phyloP scores from a whole-genome alignment of 352 stramenopile species.

The Pythium insidiosum region DNA sequence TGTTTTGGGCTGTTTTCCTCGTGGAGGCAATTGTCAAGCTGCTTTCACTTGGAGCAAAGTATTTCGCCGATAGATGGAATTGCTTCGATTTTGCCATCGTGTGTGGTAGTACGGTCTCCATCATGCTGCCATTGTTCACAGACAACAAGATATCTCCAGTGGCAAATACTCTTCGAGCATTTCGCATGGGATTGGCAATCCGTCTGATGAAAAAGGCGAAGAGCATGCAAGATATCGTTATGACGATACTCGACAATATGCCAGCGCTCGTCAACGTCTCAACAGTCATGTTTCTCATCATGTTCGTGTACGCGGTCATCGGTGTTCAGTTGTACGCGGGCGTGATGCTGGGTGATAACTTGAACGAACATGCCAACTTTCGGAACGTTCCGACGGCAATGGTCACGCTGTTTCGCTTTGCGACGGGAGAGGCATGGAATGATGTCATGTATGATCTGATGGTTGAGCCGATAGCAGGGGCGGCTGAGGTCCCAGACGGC shows the following conservation, averaged over 20 bases:
- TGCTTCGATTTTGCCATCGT: conserved; percentile 62
- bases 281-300: conserved; percentile 54
- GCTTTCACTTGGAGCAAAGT: conserved; percentile 41
- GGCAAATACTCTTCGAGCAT: conserved; percentile 44
- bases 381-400: conserved; percentile 37
- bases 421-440: conserved; percentile 71
- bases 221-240: conserved; percentile 55
- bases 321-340: conserved; percentile 67
- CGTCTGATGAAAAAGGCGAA: conserved; percentile 39
- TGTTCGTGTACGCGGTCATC: conserved; percentile 76
- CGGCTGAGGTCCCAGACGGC: conserved; percentile 18
- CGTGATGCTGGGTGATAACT: conserved; percentile 35
- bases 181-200: conserved; percentile 51
- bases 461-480: conserved; percentile 20
- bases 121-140: conserved; percentile 28
- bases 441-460: conserved; percentile 75
- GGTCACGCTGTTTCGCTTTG: conserved; percentile 55
- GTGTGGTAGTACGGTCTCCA: conserved; percentile 28
- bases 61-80: conserved; percentile 62
- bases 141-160: conserved; percentile 35
- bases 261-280: conserved; percentile 71
- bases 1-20: conserved; percentile 54
- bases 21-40: conserved; percentile 60
- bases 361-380: conserved; percentile 66
- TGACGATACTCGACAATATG: conserved; percentile 63